Base-by-base conservation (phyloP, 257 asterid species). In the Scutellaria minor region DNA sequence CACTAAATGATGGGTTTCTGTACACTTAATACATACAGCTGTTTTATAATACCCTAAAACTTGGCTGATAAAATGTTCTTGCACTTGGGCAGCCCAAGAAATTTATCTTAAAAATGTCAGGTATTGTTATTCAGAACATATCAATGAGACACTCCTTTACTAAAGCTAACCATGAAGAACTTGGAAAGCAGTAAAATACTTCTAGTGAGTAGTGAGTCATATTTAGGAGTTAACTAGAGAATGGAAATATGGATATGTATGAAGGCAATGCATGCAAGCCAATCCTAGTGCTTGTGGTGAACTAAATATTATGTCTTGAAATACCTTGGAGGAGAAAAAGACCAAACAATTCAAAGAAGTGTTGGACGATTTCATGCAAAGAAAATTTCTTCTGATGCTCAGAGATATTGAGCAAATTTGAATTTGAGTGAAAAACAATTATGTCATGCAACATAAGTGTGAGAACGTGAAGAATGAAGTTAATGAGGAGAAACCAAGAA, bases 391-490 rank as follows among this genome's bases (percentile, higher is more conserved):
- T 40, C 4, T 7, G 18, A 61, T 62, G 24, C 31, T 41, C 44
- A 3, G 20, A 56, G 5, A 74, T 56, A 69, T 13, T 52, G 15
- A 22, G 57, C 18, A 42, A 54, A 60, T 37, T 9, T 53, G 22
- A 12, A 52, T 10, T 1, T 22, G 15, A 68, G 24, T 50, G 50
- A 41, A n/a, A 52, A 47, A 55, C 18, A 53, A 62, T 41, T n/a
- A 11, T 6, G 76, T 1, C 66, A 54, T 3, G 27, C 27, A 37
- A 31, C 39, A 7, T 13, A 48, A 73, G 59, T 53, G 59, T 53
- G 47, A 35, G 39, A 73, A 64, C 57, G 6, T 10, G 24, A 44
- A 60, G 64, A 31, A 42, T 63, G 54, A 63, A 52, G 66, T 18
- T n/a, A 51, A 35, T 40, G 54, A 78, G 14, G 15, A 44, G 61